A percentile compares a stretch with the other conserved stretches of the same genome.
Evolutionary conservation across 2,329 filamentous ascomycete genomes (phyloP).

Genomic region (Alternaria sp.): DNA sequence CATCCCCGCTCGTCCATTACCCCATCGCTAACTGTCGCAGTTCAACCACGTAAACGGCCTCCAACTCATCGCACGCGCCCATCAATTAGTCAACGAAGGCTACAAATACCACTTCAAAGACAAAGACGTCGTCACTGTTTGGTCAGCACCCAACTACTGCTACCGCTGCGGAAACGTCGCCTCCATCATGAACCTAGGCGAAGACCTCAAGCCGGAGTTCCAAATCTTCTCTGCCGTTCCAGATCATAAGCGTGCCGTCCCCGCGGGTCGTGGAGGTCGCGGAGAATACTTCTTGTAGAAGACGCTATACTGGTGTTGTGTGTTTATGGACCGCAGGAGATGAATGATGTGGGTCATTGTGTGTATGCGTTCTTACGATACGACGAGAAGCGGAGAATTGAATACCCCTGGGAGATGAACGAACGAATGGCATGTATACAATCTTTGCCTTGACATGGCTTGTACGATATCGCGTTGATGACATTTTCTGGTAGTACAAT

Average conservation of each 20-base stretch:
- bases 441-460: background rate
- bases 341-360: background rate
- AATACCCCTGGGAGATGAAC: conserved; percentile 25
- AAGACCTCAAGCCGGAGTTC: conserved; percentile 90
- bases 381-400: conserved; percentile 14
- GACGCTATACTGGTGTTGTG: background rate
- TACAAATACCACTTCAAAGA: conserved; percentile 95
- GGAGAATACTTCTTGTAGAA: conserved; percentile 59
- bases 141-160: conserved; percentile 77
- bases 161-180: conserved; percentile 69
- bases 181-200: conserved; percentile 88
- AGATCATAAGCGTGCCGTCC: conserved; percentile 80
- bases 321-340: background rate
- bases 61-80: conserved; percentile 73
- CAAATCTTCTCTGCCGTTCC: conserved; percentile 91
- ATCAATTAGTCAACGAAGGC: conserved; percentile 78
- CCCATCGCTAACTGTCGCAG: conserved; percentile 33
- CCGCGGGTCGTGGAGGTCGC: conserved; percentile 63
- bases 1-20: background rate
- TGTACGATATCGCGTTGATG: background rate
- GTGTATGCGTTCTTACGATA: conserved; percentile 18
- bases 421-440: background rate
- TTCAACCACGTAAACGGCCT: conserved; percentile 80
- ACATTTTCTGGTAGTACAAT: background rate
- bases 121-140: conserved; percentile 97